Evolutionary conservation across 352 stramenopile species (phyloP).

Genomic region (Phytophthora citricola): DNA sequence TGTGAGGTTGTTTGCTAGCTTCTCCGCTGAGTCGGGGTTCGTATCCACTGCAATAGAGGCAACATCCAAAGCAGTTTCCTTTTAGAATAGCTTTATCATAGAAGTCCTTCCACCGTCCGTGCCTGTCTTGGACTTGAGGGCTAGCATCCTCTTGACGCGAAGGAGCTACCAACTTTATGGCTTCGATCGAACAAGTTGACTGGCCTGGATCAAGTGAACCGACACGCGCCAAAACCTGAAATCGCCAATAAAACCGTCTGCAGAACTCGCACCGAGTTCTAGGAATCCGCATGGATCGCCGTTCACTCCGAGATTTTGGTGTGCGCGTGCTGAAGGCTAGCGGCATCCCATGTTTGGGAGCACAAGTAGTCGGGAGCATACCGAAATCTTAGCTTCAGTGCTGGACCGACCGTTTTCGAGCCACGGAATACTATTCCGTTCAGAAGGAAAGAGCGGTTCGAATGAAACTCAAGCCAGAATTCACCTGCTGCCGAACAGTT

Average conservation of each 20-base stretch:
- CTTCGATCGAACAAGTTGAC: slow-evolving; percentile 6
- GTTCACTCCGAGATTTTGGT: not conserved
- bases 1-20: not conserved
- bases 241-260: slow-evolving; percentile 15
- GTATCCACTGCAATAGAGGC: too few species aligned
- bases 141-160: not conserved
- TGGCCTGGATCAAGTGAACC: slow-evolving; percentile 3
- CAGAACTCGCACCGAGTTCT: slow-evolving; percentile 10
- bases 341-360: not conserved
- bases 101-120: not conserved
- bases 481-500: slow-evolving; percentile 12
- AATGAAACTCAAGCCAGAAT: slow-evolving; percentile 1
- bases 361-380: not conserved
- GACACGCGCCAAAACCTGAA: not conserved
- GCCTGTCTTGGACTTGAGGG: not conserved
- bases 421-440: slow-evolving; percentile 13
- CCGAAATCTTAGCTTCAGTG: slow-evolving; percentile 10
- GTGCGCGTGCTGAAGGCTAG: slow-evolving; percentile 3
- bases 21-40: not conserved
- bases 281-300: slow-evolving; percentile 6
- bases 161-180: not conserved
- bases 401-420: slow-evolving; percentile 12
- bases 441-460: slow-evolving; percentile 14
- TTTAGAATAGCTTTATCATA: too few species aligned
- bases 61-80: too few species aligned